These are phyloP conservation scores for Penicillium oxalicum DNA, from an alignment of 2,329 filamentous ascomycete species.

Conservation along the genomic window DNA sequence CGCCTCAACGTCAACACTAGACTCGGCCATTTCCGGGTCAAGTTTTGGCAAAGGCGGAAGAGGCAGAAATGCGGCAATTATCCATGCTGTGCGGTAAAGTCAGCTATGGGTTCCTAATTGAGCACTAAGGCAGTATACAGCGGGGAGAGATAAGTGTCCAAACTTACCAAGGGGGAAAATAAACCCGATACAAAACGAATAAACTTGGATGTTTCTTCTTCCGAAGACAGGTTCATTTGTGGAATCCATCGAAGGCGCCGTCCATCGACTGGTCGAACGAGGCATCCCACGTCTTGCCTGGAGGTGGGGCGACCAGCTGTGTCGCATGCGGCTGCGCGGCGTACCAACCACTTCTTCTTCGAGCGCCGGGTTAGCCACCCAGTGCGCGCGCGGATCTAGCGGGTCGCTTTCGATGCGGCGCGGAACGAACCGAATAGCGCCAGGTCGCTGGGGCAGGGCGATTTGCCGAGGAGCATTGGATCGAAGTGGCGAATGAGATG, in stretches of 20 bases:
- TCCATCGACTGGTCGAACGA: slow-evolving; percentile 58
- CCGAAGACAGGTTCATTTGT: slow-evolving; percentile 57
- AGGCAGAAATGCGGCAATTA: slow-evolving; percentile 69
- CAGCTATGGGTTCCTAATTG: slow-evolving; percentile 4
- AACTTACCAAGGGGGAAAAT: slow-evolving; percentile 64
- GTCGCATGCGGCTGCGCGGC: slow-evolving; percentile 46
- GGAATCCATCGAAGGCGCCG: slow-evolving; percentile 65
- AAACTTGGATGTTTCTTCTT: slow-evolving; percentile 66
- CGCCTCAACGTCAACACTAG: slow-evolving; percentile 34
- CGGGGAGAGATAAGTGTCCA: neutral
- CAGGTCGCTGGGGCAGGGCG: neutral
- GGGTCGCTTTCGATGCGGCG: slow-evolving; percentile 28
- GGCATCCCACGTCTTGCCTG: slow-evolving; percentile 53
- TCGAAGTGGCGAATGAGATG: neutral
- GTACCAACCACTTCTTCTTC: slow-evolving; percentile 21
- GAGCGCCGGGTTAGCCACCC: slow-evolving; percentile 30
- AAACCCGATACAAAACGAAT: slow-evolving; percentile 71
- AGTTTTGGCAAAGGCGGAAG: slow-evolving; percentile 55
- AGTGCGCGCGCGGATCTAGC: slow-evolving; percentile 41
- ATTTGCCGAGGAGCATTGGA: neutral
- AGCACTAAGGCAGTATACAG: neutral
- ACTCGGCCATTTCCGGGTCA: slow-evolving; percentile 47
- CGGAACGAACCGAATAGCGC: slow-evolving; percentile 11
- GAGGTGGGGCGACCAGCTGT: slow-evolving; percentile 68
- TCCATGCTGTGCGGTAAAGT: slow-evolving; percentile 54